phyloP scores from a whole-genome alignment of 164 flowering plant species.

The Annona cherimola region DNA sequence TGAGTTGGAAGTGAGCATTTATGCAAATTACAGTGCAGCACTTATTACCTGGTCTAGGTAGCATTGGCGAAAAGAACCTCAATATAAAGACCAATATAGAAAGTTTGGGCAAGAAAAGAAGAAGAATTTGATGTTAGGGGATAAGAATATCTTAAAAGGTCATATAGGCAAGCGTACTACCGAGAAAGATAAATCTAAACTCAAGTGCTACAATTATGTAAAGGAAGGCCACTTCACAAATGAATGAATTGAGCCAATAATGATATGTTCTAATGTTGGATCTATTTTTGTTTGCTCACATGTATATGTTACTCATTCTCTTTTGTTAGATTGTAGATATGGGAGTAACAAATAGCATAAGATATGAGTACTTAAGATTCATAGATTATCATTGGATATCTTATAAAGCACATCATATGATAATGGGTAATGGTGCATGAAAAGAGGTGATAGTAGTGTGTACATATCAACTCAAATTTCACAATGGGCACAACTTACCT shows the following conservation, averaged over 20 bases:
- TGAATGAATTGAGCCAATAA: slow-evolving; percentile 8
- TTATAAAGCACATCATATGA: neutral
- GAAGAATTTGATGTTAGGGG: no score
- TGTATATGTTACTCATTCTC: slow-evolving; percentile 11
- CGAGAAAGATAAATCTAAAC: neutral
- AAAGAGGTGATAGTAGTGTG: slow-evolving; percentile 1
- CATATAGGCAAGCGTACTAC: neutral
- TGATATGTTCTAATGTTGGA: neutral
- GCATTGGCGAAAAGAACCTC: no score
- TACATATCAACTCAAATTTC: neutral
- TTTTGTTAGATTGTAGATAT: slow-evolving; percentile 11
- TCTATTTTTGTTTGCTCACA: neutral
- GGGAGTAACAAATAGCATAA: slow-evolving; percentile 6
- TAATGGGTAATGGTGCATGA: neutral
- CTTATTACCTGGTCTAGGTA: no score
- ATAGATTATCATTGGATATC: neutral
- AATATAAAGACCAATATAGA: no score
- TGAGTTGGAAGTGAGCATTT: neutral
- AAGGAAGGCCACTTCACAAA: slow-evolving; percentile 5
- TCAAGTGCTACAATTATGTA: slow-evolving; percentile 5
- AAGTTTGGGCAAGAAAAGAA: no score
- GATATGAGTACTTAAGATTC: neutral
- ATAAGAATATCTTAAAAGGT: no score
- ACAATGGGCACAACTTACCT: neutral
- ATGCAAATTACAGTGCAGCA: no score